These are phyloP conservation scores for Colletotrichum lentis DNA, from an alignment of 2,329 filamentous ascomycete species.

Conservation along the genomic window DNA sequence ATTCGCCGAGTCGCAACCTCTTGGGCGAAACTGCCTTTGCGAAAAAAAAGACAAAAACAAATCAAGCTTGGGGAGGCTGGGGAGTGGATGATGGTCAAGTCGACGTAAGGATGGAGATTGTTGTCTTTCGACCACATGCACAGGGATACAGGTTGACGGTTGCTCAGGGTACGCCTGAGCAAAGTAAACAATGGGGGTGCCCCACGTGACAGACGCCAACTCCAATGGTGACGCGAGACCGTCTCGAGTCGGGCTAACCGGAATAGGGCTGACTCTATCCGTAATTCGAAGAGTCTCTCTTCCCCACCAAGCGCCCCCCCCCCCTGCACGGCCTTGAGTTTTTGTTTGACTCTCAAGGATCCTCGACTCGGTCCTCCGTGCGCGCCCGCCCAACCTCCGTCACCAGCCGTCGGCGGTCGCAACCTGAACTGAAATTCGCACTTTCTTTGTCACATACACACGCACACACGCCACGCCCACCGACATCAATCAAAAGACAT, in stretches of 20 bases:
- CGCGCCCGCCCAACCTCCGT: slow-evolving; percentile 11
- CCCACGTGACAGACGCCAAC: slow-evolving; percentile 37
- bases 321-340: slow-evolving; percentile 24
- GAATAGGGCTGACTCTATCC: slow-evolving; percentile 31
- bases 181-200: slow-evolving; percentile 44
- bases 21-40: slow-evolving; percentile 15
- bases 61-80: slow-evolving; percentile 34
- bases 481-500: slow-evolving; percentile 5
- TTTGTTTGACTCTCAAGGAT: slow-evolving; percentile 6
- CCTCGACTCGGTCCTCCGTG: slow-evolving; percentile 3
- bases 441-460: background rate
- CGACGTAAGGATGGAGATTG: slow-evolving; percentile 37
- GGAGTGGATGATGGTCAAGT: slow-evolving; percentile 29
- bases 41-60: slow-evolving; percentile 28
- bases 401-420: background rate
- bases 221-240: slow-evolving; percentile 33
- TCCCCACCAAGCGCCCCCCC: slow-evolving; percentile 7
- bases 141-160: slow-evolving; percentile 39
- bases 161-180: slow-evolving; percentile 42
- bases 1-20: slow-evolving; percentile 30
- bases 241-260: slow-evolving; percentile 25
- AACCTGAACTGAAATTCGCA: background rate
- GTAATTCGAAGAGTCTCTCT: slow-evolving; percentile 6
- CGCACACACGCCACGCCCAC: background rate
- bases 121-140: slow-evolving; percentile 33